These are phyloP conservation scores for Aspergillus spinulosporus DNA, from an alignment of 2,329 filamentous ascomycete genomes.

Conservation along the genomic window DNA sequence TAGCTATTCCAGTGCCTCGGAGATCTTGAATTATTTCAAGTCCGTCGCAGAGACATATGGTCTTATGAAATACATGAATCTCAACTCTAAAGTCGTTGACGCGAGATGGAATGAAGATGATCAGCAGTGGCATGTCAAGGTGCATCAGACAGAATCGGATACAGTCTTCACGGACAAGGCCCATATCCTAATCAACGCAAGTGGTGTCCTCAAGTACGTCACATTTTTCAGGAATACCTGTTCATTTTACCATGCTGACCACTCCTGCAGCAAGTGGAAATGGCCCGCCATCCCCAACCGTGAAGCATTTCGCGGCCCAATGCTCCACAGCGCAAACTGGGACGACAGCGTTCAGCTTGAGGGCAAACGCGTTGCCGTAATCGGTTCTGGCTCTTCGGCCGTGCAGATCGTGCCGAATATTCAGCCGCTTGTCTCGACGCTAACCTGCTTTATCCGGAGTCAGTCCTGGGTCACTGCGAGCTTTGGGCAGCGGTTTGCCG, in stretches of 20 bases:
- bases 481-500: conserved; percentile 22
- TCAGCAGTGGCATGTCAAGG: not conserved
- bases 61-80: conserved; percentile 29
- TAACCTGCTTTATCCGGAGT: conserved; percentile 22
- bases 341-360: conserved; percentile 36
- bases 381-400: conserved; percentile 39
- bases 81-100: conserved; percentile 27
- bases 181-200: conserved; percentile 37
- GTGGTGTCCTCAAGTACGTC: conserved; percentile 38
- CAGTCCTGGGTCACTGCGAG: conserved; percentile 19
- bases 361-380: conserved; percentile 35
- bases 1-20: conserved; percentile 1
- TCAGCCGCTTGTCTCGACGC: conserved; percentile 34
- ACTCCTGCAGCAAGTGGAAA: not conserved
- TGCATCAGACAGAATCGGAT: not conserved
- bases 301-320: conserved; percentile 45
- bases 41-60: conserved; percentile 26
- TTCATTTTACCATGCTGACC: not conserved
- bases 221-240: not conserved
- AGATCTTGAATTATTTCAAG: conserved; percentile 30
- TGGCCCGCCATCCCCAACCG: conserved; percentile 50
- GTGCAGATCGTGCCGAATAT: conserved; percentile 39
- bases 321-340: conserved; percentile 36
- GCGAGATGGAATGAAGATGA: conserved; percentile 32
- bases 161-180: conserved; percentile 29